A percentile compares a stretch with the other conserved stretches of the same genome.
Conservation (phyloP, 768 basidiomycete species). For the Hebeloma cylindrosporum region DNA sequence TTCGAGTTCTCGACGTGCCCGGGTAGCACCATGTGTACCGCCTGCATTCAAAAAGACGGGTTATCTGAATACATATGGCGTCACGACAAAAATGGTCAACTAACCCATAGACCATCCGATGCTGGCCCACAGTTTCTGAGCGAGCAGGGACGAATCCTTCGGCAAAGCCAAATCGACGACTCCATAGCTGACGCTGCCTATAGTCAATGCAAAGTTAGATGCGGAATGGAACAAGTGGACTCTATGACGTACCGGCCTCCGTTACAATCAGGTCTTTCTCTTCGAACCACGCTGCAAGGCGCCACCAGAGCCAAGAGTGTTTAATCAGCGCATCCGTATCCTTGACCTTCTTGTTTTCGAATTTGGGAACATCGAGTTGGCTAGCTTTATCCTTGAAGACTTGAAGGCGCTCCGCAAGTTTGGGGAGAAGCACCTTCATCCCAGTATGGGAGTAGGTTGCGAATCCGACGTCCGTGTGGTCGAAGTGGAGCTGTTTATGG, state of each 20-base stretch:
- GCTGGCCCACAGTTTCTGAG: conserved; percentile 15
- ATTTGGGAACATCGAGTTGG: conserved; percentile 9
- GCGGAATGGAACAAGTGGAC: background rate
- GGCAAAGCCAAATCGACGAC: conserved; percentile 12
- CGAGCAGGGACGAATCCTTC: conserved; percentile 6
- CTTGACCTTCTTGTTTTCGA: conserved; percentile 3
- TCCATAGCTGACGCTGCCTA: conserved; percentile 11
- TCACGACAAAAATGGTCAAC: background rate
- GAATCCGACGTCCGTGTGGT: conserved; percentile 12
- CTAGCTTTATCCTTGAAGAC: conserved; percentile 5
- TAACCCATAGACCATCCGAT: conserved; percentile 14
- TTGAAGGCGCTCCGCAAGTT: conserved; percentile 8
- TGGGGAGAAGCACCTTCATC: conserved; percentile 15
- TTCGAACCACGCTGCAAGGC: conserved; percentile 10
- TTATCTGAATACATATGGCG: background rate
- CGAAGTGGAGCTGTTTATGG: conserved; percentile 8
- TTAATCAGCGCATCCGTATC: conserved; percentile 8
- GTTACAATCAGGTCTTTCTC: conserved; percentile 13
- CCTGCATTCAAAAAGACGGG: background rate
- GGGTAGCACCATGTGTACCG: conserved; percentile 10
- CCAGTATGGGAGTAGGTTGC: conserved; percentile 9
- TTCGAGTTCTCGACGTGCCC: conserved; percentile 10
- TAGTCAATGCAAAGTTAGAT: background rate
- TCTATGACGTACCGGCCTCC: conserved; percentile 8
- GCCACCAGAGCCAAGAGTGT: conserved; percentile 14